Percentiles rank a stretch among this genome's conserved stretches.
Conservation (phyloP, 441 rosid species). For the Populus hybrid region DNA sequence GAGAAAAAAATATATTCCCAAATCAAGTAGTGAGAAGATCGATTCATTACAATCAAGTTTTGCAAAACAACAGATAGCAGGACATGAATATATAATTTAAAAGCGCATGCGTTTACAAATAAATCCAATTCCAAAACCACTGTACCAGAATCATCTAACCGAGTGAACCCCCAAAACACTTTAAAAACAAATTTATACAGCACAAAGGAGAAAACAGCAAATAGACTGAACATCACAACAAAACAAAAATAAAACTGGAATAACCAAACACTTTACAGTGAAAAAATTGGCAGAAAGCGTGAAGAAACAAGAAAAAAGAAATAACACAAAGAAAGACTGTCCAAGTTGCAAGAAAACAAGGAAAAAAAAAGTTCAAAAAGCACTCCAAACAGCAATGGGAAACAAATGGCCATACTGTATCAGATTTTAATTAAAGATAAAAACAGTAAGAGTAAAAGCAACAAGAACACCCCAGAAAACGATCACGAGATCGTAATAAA, state of each 20-base stretch:
- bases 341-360: conserved; percentile 4
- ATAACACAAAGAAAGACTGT: conserved; percentile 9
- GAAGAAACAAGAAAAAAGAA: conserved; percentile 5
- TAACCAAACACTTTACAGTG: conserved; percentile 4
- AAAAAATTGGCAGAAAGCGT: conserved; percentile 6
- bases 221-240: background rate
- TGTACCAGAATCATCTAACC: conserved; percentile 7
- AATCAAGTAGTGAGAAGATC: conserved; percentile 12
- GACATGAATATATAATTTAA: conserved; percentile 8
- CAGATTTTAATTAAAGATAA: background rate
- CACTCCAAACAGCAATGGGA: conserved; percentile 4
- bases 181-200: background rate
- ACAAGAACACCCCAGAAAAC: background rate
- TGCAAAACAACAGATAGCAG: conserved; percentile 25
- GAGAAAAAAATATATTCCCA: conserved; percentile 23
- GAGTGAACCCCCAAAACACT: conserved; percentile 2
- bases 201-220: conserved; percentile 3
- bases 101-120: conserved; percentile 10
- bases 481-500: background rate
- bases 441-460: background rate
- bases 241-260: conserved; percentile 1
- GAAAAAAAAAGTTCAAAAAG: background rate
- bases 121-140: conserved; percentile 10
- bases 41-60: conserved; percentile 17
- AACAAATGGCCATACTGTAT: background rate